Conservation (phyloP, 768 basidiomycete genomes). For the Lyophyllum decastes region DNA sequence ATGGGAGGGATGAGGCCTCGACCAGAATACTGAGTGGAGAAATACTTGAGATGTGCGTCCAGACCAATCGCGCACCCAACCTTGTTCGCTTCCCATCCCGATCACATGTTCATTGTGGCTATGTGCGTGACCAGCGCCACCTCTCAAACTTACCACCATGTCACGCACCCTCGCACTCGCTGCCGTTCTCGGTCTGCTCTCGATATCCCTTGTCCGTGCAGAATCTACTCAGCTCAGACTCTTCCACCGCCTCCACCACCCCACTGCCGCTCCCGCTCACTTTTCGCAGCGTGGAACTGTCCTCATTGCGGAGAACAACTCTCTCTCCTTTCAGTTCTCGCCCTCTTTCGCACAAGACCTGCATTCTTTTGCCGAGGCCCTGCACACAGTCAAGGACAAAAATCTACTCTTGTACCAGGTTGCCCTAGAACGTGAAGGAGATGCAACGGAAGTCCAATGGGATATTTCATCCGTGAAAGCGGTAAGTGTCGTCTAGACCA, state of each 20-base stretch:
- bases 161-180: not conserved
- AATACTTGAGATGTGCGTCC: constrained; percentile 10
- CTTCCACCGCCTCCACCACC: constrained; percentile 57
- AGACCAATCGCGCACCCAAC: constrained; percentile 21
- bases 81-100: constrained; percentile 4
- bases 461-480: constrained; percentile 63
- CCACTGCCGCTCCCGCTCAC: constrained; percentile 34
- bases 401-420: constrained; percentile 67
- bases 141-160: constrained; percentile 1
- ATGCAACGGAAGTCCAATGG: constrained; percentile 47
- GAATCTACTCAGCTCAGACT: constrained; percentile 28
- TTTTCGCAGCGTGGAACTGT: constrained; percentile 47
- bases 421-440: constrained; percentile 54
- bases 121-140: constrained; percentile 6
- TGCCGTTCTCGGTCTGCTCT: constrained; percentile 11
- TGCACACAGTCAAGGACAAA: constrained; percentile 34
- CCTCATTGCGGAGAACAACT: constrained; percentile 31
- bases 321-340: constrained; percentile 39
- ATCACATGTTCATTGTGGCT: constrained; percentile 7
- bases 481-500: constrained; percentile 37
- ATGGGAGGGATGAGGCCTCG: constrained; percentile 19
- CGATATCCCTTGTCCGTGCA: constrained; percentile 10
- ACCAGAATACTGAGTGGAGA: not conserved
- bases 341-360: constrained; percentile 50
- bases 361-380: constrained; percentile 38